Conservation (phyloP, 805 yeast genomes). For the Jamesozyma gamospora region DNA sequence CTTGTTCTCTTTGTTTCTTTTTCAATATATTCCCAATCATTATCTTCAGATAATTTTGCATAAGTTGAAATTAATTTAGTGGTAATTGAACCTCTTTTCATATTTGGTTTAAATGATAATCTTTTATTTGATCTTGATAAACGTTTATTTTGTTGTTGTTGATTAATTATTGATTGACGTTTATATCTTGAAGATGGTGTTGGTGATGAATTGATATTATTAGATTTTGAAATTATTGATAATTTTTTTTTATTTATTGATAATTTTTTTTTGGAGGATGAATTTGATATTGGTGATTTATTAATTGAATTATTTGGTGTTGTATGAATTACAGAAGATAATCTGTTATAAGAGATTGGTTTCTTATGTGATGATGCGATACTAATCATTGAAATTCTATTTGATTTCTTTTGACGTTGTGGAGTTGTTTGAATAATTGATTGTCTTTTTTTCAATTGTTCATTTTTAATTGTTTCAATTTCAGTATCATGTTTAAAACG, state of each 20-base stretch:
- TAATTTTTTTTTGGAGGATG: slow-evolving; percentile 14
- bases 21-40: slow-evolving; percentile 61
- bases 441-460: slow-evolving; percentile 35
- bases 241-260: slow-evolving; percentile 10
- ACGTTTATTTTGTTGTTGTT: slow-evolving; percentile 5
- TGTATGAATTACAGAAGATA: slow-evolving; percentile 18
- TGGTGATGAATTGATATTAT: slow-evolving; percentile 21
- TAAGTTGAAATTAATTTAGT: slow-evolving; percentile 61
- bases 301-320: slow-evolving; percentile 15
- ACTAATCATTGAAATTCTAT: slow-evolving; percentile 35
- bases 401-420: slow-evolving; percentile 30
- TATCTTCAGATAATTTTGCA: slow-evolving; percentile 55
- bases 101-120: slow-evolving; percentile 31
- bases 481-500: slow-evolving; percentile 56
- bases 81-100: slow-evolving; percentile 62
- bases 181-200: slow-evolving; percentile 23
- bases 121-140: slow-evolving; percentile 27
- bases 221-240: slow-evolving; percentile 22
- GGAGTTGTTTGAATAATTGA: slow-evolving; percentile 15
- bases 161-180: slow-evolving; percentile 9
- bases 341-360: slow-evolving; percentile 37
- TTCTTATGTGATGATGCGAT: slow-evolving; percentile 42
- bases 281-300: slow-evolving; percentile 12
- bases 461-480: slow-evolving; percentile 22
- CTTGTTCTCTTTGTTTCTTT: slow-evolving; percentile 67